Conservation (phyloP, 805 yeast genomes). For the Millerago galiae region DNA sequence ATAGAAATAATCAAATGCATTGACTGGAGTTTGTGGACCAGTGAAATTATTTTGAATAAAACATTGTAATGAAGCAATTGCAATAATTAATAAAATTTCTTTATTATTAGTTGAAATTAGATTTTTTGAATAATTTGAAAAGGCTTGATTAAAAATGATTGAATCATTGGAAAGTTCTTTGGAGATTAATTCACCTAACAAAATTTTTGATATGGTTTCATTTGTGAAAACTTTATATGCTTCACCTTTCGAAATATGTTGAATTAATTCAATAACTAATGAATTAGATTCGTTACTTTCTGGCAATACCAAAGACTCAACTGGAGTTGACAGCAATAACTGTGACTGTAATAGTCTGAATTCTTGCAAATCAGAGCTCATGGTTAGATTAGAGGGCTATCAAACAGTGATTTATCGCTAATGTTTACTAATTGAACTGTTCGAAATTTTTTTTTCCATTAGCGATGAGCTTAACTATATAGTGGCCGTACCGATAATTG, state of each 20-base stretch:
- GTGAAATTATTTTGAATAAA: constrained; percentile 76
- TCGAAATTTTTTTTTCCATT: no score
- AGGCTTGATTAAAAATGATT: constrained; percentile 8
- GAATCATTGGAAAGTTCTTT: background rate
- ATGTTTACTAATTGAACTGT: no score
- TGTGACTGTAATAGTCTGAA: constrained; percentile 7
- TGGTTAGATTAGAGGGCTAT: background rate
- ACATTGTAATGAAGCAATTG: constrained; percentile 57
- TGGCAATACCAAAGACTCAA: constrained; percentile 6
- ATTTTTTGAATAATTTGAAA: constrained; percentile 2
- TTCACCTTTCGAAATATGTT: constrained; percentile 17
- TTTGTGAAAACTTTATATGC: constrained; percentile 13
- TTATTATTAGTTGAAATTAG: constrained; percentile 1
- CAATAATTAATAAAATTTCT: constrained; percentile 13
- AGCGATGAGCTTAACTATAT: no score
- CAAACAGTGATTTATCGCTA: no score
- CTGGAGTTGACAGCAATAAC: constrained; percentile 9
- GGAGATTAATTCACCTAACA: background rate
- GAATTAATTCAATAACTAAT: constrained; percentile 12
- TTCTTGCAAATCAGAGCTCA: constrained; percentile 1
- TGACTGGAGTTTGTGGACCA: constrained; percentile 59
- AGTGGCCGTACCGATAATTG: no score
- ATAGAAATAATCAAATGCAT: constrained; percentile 27
- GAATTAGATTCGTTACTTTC: background rate
- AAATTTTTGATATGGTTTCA: constrained; percentile 1